Conservation (phyloP, 2,329 filamentous ascomycete species). For the Colletotrichum nymphaeae region DNA sequence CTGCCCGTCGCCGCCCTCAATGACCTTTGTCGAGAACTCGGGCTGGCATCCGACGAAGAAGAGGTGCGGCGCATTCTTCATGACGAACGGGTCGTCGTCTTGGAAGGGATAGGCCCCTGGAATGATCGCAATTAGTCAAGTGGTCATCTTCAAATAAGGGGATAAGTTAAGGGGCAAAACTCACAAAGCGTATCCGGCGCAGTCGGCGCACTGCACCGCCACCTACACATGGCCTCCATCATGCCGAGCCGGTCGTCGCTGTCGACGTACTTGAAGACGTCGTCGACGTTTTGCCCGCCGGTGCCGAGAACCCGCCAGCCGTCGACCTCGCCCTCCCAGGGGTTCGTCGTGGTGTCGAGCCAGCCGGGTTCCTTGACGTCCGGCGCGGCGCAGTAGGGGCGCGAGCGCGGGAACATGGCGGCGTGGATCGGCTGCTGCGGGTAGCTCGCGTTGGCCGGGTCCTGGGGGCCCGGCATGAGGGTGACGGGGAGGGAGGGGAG, state of each 20-base stretch:
- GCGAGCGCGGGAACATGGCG: conserved; percentile 85
- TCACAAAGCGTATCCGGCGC: conserved; percentile 95
- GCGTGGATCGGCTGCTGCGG: conserved; percentile 94
- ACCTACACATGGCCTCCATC: conserved; percentile 95
- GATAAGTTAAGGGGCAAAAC: conserved; percentile 45
- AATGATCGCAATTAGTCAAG: not conserved
- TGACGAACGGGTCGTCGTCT: conserved; percentile 89
- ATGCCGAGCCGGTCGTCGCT: conserved; percentile 82
- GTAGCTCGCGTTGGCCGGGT: conserved; percentile 89
- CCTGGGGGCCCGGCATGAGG: conserved; percentile 83
- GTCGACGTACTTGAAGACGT: conserved; percentile 91
- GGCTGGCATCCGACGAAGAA: conserved; percentile 92
- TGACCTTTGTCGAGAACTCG: conserved; percentile 77
- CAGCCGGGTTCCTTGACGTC: conserved; percentile 68
- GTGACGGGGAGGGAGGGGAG: conserved; percentile 91
- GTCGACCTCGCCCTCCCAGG: conserved; percentile 90
- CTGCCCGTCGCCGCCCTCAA: conserved; percentile 76
- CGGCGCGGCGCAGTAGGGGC: conserved; percentile 75
- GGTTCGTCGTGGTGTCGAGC: conserved; percentile 92
- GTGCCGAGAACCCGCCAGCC: conserved; percentile 90
- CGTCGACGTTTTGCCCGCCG: conserved; percentile 92
- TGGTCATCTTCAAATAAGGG: conserved; percentile 24
- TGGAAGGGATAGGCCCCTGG: conserved; percentile 98
- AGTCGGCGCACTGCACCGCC: conserved; percentile 91
- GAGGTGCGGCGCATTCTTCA: conserved; percentile 87